Evolutionary conservation across 2,329 filamentous ascomycete genomes (phyloP), one percentile per base, ranked within the genome.

Genomic region (Trichoderma asperellum): DNA sequence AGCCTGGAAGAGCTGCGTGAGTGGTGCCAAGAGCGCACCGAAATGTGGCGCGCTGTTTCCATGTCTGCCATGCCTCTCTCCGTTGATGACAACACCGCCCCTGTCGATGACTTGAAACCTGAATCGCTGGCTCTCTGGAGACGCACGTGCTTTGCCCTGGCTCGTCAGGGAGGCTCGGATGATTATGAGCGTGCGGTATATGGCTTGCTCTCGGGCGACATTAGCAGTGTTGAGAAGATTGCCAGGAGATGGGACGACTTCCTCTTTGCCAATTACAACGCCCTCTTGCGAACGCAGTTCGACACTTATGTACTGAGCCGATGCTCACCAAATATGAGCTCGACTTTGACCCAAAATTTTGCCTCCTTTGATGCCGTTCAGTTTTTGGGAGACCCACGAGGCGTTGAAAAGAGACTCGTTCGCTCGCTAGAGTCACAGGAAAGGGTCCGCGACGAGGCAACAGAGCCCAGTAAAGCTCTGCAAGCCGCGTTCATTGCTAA

Each of bases 111-210:
- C 61, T 71, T 70, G 27, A 77, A 78, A 16, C 79, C 81, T 1
- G 80, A 82, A 43, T 83, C 87, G 0, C 81, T 87, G 24, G 81
- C 86, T n/a, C 82, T 94, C 5, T 96, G 92, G 90, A 88, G 92
- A 68, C 89, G 91, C 61, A 92, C 92, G 83, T 95, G 92, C 79
- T 92, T 89, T 76, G 86, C 88, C 24, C 77, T 90, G 59, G 90
- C 92, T 63, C 89, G 91, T 27, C 88, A 91, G 62, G 88, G 89
- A 2, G 88, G 88, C 32, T 87, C 87, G 0, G 90, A 92, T 74
- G 88, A 91, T 63, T 95, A 94, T 75, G 94, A 99, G 80, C 88
- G 90, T 68, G 96, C 95, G 21, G 93, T 97, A 0, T 97, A 97
- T 77, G 95, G 93, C 34, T 82, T 97, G 14, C 85, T 99, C n/a